A percentile compares a stretch with the other conserved stretches of the same genome.
Conservation (phyloP, 148 eudicot species). For the Mesembryanthemum crystallinum region DNA sequence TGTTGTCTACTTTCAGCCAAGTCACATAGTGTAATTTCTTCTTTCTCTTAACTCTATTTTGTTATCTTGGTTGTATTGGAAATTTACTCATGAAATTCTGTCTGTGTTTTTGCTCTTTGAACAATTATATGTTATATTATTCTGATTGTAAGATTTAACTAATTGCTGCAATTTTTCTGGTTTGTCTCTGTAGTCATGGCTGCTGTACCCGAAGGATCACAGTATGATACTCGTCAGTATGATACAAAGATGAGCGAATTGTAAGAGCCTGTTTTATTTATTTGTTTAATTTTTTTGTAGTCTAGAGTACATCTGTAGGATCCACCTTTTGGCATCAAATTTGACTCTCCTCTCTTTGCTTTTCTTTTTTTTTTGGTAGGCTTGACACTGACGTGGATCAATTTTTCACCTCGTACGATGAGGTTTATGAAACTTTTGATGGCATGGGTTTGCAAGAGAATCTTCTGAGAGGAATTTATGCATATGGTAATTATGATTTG, state of each 20-base stretch:
- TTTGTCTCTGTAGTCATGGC: conserved; percentile 46
- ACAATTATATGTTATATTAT: background rate
- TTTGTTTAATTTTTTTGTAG: background rate
- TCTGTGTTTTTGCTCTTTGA: background rate
- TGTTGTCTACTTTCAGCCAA: too few relatives aligned
- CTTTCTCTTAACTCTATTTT: background rate
- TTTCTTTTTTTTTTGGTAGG: conserved; percentile 8
- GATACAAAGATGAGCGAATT: conserved; percentile 60
- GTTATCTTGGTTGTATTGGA: background rate
- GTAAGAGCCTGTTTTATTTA: conserved; percentile 35
- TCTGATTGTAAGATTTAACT: background rate
- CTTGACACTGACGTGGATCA: conserved; percentile 32
- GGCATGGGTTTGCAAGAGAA: conserved; percentile 45
- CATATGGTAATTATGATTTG: conserved; percentile 32
- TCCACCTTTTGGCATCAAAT: background rate
- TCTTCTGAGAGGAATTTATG: conserved; percentile 47
- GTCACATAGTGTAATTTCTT: too few relatives aligned
- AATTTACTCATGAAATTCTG: background rate
- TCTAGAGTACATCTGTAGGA: background rate
- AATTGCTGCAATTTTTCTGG: background rate
- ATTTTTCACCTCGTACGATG: conserved; percentile 39
- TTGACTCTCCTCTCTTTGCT: background rate
- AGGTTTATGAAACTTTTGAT: conserved; percentile 40
- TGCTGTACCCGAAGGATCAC: conserved; percentile 53
- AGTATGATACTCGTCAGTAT: conserved; percentile 53